These are phyloP conservation scores for Aspergillus carbonarius DNA, from an alignment of 2,329 filamentous ascomycete species.

Conservation along the genomic window DNA sequence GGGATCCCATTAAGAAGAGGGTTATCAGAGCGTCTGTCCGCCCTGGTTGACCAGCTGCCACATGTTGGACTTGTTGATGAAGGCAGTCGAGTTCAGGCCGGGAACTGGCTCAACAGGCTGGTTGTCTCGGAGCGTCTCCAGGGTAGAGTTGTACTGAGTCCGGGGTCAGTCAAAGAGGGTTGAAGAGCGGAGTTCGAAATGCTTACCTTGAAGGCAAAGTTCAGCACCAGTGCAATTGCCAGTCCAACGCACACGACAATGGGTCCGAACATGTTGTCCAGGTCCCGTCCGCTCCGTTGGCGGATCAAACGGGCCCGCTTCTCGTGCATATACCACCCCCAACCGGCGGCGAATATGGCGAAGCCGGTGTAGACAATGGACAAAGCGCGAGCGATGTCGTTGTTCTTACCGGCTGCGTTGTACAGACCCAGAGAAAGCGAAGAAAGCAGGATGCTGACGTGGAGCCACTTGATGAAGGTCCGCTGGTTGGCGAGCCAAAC, in stretches of 20 bases:
- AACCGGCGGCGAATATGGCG: slow-evolving; percentile 76
- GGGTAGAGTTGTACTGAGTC: slow-evolving; percentile 31
- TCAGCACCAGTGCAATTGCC: slow-evolving; percentile 74
- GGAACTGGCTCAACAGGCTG: slow-evolving; percentile 8
- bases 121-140: slow-evolving; percentile 22
- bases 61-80: slow-evolving; percentile 5
- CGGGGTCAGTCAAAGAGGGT: slow-evolving; percentile 11
- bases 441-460: slow-evolving; percentile 85
- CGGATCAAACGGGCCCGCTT: slow-evolving; percentile 75
- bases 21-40: slow-evolving; percentile 19
- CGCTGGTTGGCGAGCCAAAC: slow-evolving; percentile 98
- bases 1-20: neutral
- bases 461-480: slow-evolving; percentile 98
- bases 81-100: neutral
- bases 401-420: slow-evolving; percentile 75
- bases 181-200: neutral
- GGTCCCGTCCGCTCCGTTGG: slow-evolving; percentile 83
- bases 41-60: slow-evolving; percentile 24
- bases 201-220: slow-evolving; percentile 75
- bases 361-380: slow-evolving; percentile 82
- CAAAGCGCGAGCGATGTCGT: slow-evolving; percentile 72
- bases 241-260: slow-evolving; percentile 78
- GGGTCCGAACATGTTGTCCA: slow-evolving; percentile 85
- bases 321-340: slow-evolving; percentile 85
- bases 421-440: slow-evolving; percentile 81